These are phyloP conservation scores for Vaccinium macrocarpon DNA, from an alignment of 148 eudicot genomes.

Conservation along the genomic window DNA sequence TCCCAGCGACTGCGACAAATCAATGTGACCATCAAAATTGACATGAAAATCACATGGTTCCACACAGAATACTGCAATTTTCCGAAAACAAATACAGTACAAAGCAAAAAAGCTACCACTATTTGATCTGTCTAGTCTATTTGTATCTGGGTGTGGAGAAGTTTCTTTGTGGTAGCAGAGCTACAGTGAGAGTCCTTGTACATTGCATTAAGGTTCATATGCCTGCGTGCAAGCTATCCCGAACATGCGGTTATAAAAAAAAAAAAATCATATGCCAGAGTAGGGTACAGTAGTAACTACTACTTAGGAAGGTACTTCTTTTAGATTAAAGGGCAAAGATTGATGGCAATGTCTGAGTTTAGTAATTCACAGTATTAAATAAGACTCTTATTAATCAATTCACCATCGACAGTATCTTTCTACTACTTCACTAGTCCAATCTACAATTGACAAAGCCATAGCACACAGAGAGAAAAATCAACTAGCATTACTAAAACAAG, in stretches of 20 bases:
- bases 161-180: neutral
- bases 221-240: neutral
- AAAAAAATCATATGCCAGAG: neutral
- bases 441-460: neutral
- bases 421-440: neutral
- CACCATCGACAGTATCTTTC: neutral
- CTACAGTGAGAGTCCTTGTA: neutral
- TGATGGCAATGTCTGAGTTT: neutral
- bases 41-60: constrained; percentile 10
- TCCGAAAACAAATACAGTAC: neutral
- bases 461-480: neutral
- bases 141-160: constrained; percentile 9
- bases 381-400: neutral
- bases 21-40: constrained; percentile 6
- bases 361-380: neutral
- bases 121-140: constrained; percentile 17
- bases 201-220: constrained; percentile 3
- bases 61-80: neutral
- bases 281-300: neutral
- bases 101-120: constrained; percentile 8
- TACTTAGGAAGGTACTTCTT: neutral
- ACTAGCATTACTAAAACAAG: neutral
- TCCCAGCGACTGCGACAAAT: constrained; percentile 60
- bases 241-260: too few relatives aligned
- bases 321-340: neutral